These are phyloP conservation scores for Clavariopsis aquatica DNA, from an alignment of 495 filamentous ascomycete species.

Conservation along the genomic window DNA sequence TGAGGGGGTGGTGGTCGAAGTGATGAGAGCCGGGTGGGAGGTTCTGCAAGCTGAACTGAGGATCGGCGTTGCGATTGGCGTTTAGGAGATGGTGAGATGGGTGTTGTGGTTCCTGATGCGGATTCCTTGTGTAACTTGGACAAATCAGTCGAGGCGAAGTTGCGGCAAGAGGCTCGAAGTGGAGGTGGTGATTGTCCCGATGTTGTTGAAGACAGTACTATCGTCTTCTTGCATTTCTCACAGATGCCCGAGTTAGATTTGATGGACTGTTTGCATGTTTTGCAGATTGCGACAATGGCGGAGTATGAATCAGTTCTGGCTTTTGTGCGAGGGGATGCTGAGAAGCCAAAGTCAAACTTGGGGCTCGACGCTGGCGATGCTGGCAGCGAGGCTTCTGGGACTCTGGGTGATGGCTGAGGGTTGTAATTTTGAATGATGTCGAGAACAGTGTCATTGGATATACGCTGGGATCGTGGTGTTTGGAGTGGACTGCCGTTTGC, in stretches of 20 bases:
- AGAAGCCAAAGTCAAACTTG: constrained; percentile 9
- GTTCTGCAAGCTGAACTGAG: constrained; percentile 4
- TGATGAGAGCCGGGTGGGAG: constrained; percentile 25
- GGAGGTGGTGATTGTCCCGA: constrained; percentile 20
- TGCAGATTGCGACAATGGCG: constrained; percentile 28
- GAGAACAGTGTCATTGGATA: constrained; percentile 28
- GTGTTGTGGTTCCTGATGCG: constrained; percentile 5
- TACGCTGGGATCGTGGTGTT: constrained; percentile 7
- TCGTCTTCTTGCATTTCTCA: constrained; percentile 31
- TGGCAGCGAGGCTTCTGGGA: constrained; percentile 1
- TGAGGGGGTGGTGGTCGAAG: constrained; percentile 7
- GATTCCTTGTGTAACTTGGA: constrained; percentile 10
- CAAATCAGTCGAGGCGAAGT: constrained; percentile 22
- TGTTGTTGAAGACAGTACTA: constrained; percentile 6
- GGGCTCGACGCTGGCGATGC: constrained; percentile 5
- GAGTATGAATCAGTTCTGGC: background rate
- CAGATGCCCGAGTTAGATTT: constrained; percentile 20
- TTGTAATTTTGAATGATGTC: constrained; percentile 35
- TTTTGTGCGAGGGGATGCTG: background rate
- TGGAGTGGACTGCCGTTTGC: background rate
- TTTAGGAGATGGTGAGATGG: constrained; percentile 18
- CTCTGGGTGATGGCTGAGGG: constrained; percentile 13
- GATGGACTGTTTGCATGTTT: constrained; percentile 28
- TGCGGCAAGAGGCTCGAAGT: constrained; percentile 19
- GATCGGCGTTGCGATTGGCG: constrained; percentile 2